Conservation (phyloP, 352 stramenopile genomes). For the Phytopythium cucurbitacearum region DNA sequence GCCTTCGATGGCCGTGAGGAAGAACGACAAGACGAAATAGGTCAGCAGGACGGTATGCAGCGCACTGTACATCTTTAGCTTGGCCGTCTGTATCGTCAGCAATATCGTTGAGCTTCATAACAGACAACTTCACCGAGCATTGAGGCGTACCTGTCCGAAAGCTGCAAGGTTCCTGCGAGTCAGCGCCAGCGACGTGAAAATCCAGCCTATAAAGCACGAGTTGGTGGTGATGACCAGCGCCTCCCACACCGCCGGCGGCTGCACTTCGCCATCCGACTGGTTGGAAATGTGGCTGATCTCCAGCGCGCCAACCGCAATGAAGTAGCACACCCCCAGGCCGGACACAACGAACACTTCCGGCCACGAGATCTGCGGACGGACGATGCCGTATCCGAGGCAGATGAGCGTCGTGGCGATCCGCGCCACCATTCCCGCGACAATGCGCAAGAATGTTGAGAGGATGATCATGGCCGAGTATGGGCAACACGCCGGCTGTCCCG, state of each 20-base stretch:
- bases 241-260: slow-evolving; percentile 71
- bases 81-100: slow-evolving; percentile 40
- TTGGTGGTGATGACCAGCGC: slow-evolving; percentile 76
- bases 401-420: slow-evolving; percentile 74
- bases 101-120: neutral
- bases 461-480: slow-evolving; percentile 68
- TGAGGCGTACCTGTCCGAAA: slow-evolving; percentile 56
- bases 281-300: slow-evolving; percentile 80
- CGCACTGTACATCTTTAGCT: slow-evolving; percentile 70
- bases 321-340: slow-evolving; percentile 76
- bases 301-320: slow-evolving; percentile 68
- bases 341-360: slow-evolving; percentile 72
- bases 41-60: slow-evolving; percentile 49
- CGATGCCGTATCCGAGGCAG: slow-evolving; percentile 78
- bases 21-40: slow-evolving; percentile 69
- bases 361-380: slow-evolving; percentile 65
- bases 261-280: slow-evolving; percentile 61
- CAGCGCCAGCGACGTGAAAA: slow-evolving; percentile 74
- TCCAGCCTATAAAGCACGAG: slow-evolving; percentile 80
- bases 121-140: neutral
- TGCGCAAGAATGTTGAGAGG: slow-evolving; percentile 68
- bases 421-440: slow-evolving; percentile 68
- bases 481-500: slow-evolving; percentile 66
- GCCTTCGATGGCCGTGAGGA: slow-evolving; percentile 71
- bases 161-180: slow-evolving; percentile 76